These are phyloP conservation scores for Chalciporus sphaerocephalus DNA, from an alignment of 768 basidiomycete genomes.

Conservation along the genomic window DNA sequence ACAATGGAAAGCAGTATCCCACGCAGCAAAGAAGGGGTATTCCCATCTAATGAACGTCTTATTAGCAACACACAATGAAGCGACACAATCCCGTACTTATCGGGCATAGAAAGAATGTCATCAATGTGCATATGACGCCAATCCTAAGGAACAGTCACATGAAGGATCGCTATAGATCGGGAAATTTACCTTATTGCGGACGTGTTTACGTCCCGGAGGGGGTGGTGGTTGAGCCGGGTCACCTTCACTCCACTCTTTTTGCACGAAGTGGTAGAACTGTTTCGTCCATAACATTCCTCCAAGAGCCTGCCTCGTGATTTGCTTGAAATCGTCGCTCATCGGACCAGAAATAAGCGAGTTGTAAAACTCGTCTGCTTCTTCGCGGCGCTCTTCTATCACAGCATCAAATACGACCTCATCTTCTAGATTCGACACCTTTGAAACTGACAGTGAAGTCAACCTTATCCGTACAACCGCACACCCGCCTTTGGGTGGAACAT, in stretches of 20 bases:
- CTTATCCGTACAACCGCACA: constrained; percentile 94
- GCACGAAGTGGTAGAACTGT: constrained; percentile 94
- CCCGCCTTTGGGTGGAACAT: constrained; percentile 88
- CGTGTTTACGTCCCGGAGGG: constrained; percentile 78
- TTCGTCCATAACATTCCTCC: constrained; percentile 99
- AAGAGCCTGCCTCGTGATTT: constrained; percentile 95
- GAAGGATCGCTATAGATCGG: neutral
- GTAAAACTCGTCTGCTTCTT: constrained; percentile 98
- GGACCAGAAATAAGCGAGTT: constrained; percentile 71
- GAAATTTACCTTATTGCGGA: constrained; percentile 71
- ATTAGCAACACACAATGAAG: neutral
- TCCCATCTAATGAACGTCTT: constrained; percentile 65
- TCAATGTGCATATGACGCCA: constrained; percentile 96
- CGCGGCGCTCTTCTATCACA: constrained; percentile 80
- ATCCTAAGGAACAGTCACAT: constrained; percentile 45
- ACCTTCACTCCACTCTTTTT: constrained; percentile 94
- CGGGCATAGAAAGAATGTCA: constrained; percentile 97
- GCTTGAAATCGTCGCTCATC: constrained; percentile 87
- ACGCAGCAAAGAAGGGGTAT: constrained; percentile 98
- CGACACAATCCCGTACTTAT: constrained; percentile 59
- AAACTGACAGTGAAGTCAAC: constrained; percentile 71
- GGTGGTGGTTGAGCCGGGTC: constrained; percentile 95
- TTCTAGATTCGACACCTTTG: constrained; percentile 74
- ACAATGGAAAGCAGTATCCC: constrained; percentile 99
- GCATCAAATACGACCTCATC: constrained; percentile 91